Base-by-base conservation (phyloP, 345 rosid species). In the Rhodamnia rubescens region DNA sequence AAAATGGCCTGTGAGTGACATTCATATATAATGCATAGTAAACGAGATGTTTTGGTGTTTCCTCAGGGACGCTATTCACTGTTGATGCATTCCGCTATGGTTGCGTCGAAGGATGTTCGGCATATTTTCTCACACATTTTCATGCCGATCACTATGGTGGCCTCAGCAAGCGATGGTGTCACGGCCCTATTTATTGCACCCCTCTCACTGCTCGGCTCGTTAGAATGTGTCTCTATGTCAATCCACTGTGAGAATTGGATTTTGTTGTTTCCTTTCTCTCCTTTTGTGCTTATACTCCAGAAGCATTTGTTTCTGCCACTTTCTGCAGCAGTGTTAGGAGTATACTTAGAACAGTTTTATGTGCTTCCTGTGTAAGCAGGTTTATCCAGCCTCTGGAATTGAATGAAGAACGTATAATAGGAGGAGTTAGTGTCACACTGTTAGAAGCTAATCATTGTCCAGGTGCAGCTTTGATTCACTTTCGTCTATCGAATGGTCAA, bases 81-180 rank as follows among this genome's bases (percentile, higher is more conserved):
- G 96, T 94, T 21, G 98, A 95, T 87, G 97, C 98, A 7, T 95
- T 95, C 90, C 97, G 95, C 42, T 94, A 94, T 47, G 95, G 96
- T 15, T 44, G 87, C 54, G 85, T 95, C 44, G 90, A 90, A 86
- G 95, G 93, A 42, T 95, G 93, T 52, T 92, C 88, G 82, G 97
- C 97, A 21, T 95, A 93, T 87, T 95, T 95, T 86, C 94, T 94
- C 78, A 92, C 96, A n/a, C 97, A 95, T 78, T 95, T 93, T 86
- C 98, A 94, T 83, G 87, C 83, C 85, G 97, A 95, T 91, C 97
- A 94, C 78, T 95, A 93, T 56, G 94, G 91, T 82, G 98, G 98
- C 54, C 96, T 95, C 83, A 87, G 91, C 78, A 95, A 93, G 84
- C 75, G 87, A 84, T 94, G 97, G 98, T 91, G 94, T 52, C 94